Conservation (phyloP, 352 stramenopile species). For the Aphanomyces cochlioides region DNA sequence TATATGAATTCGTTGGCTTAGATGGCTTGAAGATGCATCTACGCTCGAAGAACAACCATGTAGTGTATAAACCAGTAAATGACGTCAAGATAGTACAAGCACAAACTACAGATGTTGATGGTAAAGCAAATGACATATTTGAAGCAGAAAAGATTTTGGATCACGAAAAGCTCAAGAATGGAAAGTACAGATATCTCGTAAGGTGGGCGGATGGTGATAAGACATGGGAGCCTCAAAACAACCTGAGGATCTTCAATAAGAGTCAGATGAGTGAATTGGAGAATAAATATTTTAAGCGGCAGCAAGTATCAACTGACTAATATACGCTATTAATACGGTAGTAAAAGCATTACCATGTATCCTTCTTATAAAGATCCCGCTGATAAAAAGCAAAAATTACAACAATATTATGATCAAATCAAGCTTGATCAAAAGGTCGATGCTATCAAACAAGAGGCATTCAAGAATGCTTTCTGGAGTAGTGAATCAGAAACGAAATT, state of each 20-base stretch:
- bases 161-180: constrained; percentile 29
- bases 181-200: constrained; percentile 28
- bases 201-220: constrained; percentile 21
- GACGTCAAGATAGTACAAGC: constrained; percentile 29
- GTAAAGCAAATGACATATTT: constrained; percentile 25
- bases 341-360: constrained; percentile 3
- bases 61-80: constrained; percentile 30
- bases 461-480: background rate
- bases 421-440: background rate
- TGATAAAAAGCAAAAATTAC: background rate
- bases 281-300: constrained; percentile 16
- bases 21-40: constrained; percentile 28
- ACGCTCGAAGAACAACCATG: constrained; percentile 26
- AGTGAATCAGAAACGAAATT: background rate
- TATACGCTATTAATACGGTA: background rate
- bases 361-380: background rate
- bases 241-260: constrained; percentile 17
- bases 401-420: background rate
- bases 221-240: constrained; percentile 26
- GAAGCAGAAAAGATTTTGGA: constrained; percentile 21
- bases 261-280: background rate
- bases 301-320: background rate
- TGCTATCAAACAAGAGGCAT: background rate
- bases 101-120: background rate
- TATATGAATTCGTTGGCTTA: constrained; percentile 30